Conservation (phyloP, 345 rosid species). For the Passiflora organensis region DNA sequence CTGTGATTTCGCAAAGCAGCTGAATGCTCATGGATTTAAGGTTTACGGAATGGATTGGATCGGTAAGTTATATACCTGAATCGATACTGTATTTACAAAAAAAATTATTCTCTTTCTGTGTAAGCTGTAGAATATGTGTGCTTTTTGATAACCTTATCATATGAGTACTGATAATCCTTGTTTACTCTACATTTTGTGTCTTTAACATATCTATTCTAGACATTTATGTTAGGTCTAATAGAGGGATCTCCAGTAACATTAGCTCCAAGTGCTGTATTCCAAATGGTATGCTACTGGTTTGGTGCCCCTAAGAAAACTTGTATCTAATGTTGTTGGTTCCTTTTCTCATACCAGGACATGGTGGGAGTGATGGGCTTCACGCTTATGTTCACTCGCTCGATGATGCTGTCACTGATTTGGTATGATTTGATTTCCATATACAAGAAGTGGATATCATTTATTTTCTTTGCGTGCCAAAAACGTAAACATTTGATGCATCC, state of each 20-base stretch:
- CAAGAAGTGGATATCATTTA: neutral
- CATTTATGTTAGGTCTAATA: too few relatives aligned
- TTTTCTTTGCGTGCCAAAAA: neutral
- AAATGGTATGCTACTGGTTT: too few relatives aligned
- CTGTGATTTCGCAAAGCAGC: conserved; percentile 20
- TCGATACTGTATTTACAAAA: neutral
- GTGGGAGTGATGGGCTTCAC: conserved; percentile 33
- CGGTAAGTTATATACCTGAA: conserved; percentile 13
- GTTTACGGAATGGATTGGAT: conserved; percentile 35
- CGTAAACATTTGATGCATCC: too few relatives aligned
- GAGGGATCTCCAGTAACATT: too few relatives aligned
- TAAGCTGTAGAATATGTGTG: too few relatives aligned
- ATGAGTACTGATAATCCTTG: too few relatives aligned
- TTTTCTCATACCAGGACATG: conserved; percentile 25
- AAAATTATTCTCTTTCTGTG: neutral
- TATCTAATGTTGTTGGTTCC: conserved; percentile 1
- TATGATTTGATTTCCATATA: too few relatives aligned
- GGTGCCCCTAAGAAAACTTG: too few relatives aligned
- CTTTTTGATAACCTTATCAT: too few relatives aligned
- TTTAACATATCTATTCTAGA: too few relatives aligned
- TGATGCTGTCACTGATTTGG: conserved; percentile 28
- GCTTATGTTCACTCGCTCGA: conserved; percentile 28
- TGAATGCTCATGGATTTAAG: conserved; percentile 25
- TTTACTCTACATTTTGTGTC: too few relatives aligned
- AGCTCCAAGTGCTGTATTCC: too few relatives aligned